Conservation (phyloP, 2,329 filamentous ascomycete species). For the Aureobasidium sp. region DNA sequence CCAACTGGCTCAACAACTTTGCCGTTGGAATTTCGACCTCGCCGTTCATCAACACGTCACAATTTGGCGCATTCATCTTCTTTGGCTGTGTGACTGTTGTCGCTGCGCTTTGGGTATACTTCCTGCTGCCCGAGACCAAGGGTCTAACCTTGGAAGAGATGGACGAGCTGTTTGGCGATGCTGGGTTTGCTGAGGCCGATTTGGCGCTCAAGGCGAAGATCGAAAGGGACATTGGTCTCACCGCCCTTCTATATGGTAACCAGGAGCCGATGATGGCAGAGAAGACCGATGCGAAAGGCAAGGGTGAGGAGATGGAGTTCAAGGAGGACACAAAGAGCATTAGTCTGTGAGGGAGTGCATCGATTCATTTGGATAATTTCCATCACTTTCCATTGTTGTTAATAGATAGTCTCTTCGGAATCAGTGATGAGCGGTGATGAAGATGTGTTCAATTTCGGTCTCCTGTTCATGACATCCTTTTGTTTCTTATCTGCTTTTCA, state of each 20-base stretch:
- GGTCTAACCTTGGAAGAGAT: slow-evolving; percentile 25
- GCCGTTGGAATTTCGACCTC: slow-evolving; percentile 20
- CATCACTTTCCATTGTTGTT: neutral
- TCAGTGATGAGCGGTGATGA: no score
- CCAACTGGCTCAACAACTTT: slow-evolving; percentile 21
- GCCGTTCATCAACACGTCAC: slow-evolving; percentile 17
- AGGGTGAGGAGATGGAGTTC: slow-evolving; percentile 4
- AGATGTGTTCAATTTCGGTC: no score
- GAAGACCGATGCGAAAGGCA: neutral
- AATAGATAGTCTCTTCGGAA: no score
- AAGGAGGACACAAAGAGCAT: slow-evolving; percentile 1
- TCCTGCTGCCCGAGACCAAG: slow-evolving; percentile 25
- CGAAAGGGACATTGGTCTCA: slow-evolving; percentile 20
- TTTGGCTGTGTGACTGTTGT: slow-evolving; percentile 20
- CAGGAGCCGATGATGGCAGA: neutral
- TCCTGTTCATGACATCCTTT: no score
- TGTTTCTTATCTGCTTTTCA: no score
- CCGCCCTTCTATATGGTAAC: slow-evolving; percentile 18
- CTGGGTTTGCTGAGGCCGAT: slow-evolving; percentile 27
- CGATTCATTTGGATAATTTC: neutral
- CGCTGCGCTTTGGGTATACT: slow-evolving; percentile 20
- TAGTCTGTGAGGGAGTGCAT: neutral
- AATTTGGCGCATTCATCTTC: slow-evolving; percentile 22
- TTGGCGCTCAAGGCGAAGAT: slow-evolving; percentile 17
- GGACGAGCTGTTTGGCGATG: slow-evolving; percentile 24